Base-by-base conservation (phyloP, 208 protist genomes). In the Trypanosoma conorhini region DNA sequence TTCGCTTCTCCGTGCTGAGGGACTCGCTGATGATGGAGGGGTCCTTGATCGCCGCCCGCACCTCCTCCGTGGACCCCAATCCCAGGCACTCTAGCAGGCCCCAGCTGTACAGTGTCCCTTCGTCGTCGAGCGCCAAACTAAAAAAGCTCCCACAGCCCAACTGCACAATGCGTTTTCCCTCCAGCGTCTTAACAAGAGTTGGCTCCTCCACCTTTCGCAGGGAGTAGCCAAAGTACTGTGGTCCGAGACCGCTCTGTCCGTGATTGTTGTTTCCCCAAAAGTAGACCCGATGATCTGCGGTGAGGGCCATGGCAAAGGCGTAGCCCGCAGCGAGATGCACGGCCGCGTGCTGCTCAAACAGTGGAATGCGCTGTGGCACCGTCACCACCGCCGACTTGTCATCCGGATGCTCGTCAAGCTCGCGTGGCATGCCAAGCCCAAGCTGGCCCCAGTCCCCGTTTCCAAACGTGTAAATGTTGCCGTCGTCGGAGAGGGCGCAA, bases 261-360 rank as follows among this genome's bases (percentile, higher is more conserved):
- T 96, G 91, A 75, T 94, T 96, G 79, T 96, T 96, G 75, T 94
- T 96, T 1, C 91, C 91, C 89, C 91, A 96, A 58, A 93, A 94
- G 80, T 91, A 94, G 3, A 96, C 91, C 48, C 86, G 82, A 65
- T 92, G 77, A 68, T 76, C 81, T 26, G 70, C 67, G 42, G 80
- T 83, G 44, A 96, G 70, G 17, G 91, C 91, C 81, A 94, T 90
- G 12, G 85, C 91, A 62, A 89, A 94, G 15, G 91, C 86, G 76
- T 94, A 96, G 50, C 91, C 91, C 0, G 88, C 84, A 7, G 87
- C 70, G 13, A 96, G 68, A 62, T 84, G 70, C 60, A 83, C 51
- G 19, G 80, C 88, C 8, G 79, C 86, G 12, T 78, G 31, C 35
- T 57, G 67, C 77, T 90, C 83, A 73, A 96, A 92, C 21, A 91